Evolutionary conservation across 2,329 filamentous ascomycete genomes (phyloP).

Genomic region (Alternaria arborescens): DNA sequence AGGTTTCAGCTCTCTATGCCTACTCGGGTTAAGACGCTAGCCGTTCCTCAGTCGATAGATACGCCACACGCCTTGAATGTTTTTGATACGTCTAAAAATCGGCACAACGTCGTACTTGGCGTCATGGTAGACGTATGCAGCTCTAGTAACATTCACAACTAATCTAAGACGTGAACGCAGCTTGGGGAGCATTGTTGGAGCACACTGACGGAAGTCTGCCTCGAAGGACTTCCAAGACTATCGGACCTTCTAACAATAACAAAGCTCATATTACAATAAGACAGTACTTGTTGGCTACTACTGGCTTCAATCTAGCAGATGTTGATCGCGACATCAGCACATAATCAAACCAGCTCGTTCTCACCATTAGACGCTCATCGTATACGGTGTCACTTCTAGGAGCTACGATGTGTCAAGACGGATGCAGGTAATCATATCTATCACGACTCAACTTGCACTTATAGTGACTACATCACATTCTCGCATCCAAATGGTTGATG

Average conservation of each 20-base stretch:
- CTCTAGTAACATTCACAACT: constrained; percentile 47
- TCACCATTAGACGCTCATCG: constrained; percentile 50
- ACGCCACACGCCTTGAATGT: constrained; percentile 33
- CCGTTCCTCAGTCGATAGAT: constrained; percentile 47
- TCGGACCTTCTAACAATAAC: constrained; percentile 60
- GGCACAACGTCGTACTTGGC: constrained; percentile 46
- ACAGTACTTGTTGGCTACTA: constrained; percentile 26
- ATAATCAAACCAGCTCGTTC: constrained; percentile 50
- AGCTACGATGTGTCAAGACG: constrained; percentile 48
- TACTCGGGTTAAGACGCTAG: constrained; percentile 51
- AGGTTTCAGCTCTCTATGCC: constrained; percentile 57
- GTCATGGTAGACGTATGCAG: constrained; percentile 49
- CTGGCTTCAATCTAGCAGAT: neutral
- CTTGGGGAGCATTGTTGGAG: constrained; percentile 56
- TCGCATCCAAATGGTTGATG: neutral
- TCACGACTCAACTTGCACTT: constrained; percentile 47
- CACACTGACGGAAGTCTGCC: constrained; percentile 60
- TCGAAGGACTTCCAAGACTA: constrained; percentile 58
- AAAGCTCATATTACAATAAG: constrained; percentile 60
- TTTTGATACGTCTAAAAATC: constrained; percentile 24
- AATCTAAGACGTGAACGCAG: constrained; percentile 52
- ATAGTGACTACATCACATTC: neutral
- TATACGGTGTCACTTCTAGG: constrained; percentile 54
- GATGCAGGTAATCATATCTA: constrained; percentile 57
- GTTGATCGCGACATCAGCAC: constrained; percentile 54